Base-by-base conservation (phyloP, 2,329 filamentous ascomycete species). In the Alternaria infectoria region DNA sequence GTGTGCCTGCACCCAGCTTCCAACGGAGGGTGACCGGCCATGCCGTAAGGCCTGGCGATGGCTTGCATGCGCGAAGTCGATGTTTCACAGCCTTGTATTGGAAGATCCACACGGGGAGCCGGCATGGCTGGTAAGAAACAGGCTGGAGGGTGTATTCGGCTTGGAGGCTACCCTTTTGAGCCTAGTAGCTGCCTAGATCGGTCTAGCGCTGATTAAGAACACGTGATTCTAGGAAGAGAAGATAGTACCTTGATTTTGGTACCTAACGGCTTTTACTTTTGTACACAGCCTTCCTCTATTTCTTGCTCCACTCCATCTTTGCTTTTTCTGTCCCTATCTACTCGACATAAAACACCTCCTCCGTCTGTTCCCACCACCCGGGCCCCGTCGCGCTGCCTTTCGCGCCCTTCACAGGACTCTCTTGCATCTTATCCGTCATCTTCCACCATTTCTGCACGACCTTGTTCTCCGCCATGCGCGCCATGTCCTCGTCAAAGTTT, bases 401-500 rank as follows among this genome's bases (percentile, higher is more conserved):
- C 15, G 76, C 75, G 3, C 87, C 89, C 6, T 85, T 83, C 68
- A 86, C 85, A 28, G 91, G 75, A 7, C 71, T 78, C 66, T 83
- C 89, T 81, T 94, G 92, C 84, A 89, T 92, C 13, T 84, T 83
- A 77, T 95, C 92, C 54, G 92, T 94, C 88, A 94, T 90, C 61
- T 82, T 83, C 91, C 91, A 95, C 92, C 92, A 95, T 77, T 91
- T 89, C 59, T 88, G 86, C 32, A 94, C 90, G 74, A 89, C 90
- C 1, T 87, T 86, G 70, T 93, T 93, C 61, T 87, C 88, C 1
- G 86, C 84, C 91, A 94, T 93, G 65, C 83, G 85, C 78, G 87
- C 86, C 92, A 95, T 94, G 74, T 95, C 92, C 10, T 84, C 89
- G 3, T 87, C 88, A 64, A 87, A 93, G 67, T 92, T 86, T 63